Evolutionary conservation across 2,329 filamentous ascomycete species (phyloP), one percentile per base, ranked within the genome.

Genomic region (Aspergillus ochraceus): DNA sequence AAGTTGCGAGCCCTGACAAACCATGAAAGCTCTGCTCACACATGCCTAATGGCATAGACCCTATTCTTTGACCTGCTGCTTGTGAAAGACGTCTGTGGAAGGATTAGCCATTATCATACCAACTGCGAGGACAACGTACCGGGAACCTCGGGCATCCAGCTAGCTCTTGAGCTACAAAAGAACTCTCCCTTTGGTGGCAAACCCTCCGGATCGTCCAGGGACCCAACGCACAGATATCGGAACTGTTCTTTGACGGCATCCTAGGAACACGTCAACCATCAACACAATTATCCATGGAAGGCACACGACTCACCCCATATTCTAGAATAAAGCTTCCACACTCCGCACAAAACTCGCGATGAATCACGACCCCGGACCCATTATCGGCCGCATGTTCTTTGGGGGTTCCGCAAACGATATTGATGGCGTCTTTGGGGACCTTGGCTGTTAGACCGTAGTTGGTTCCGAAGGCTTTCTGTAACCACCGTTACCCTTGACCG

Each of bases 131-230:
- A 9, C n/a, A 46, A 68, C 77, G 64, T 65, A 80, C 80, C 72
- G 45, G 74, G 74, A 52, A 83, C 72, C 65, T 81, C 77, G 2
- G 80, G 81, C 80, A 83, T 83, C 83, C 83, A 85, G 1, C 64
- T 69, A 5, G 77, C 73, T 58, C 80, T 71, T 45, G 74, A 68
- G 55, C 76, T 81, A 67, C 81, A 84, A 63, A 84, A 85, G 71
- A 85, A 85, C 62, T 85, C 82, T 0, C 82, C 83, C 64, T 83
- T 84, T 0, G 82, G 82, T 6, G 81, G 79, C 10, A 84, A 68
- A 54, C 70, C 74, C 14, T 81, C 79, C 0, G 79, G 79, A 20
- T 82, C 74, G 58, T 85, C 82, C 4, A 85, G 69, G 0, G 81
- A 81, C 1, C 83, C 82, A 46, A 82, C 79, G 19, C 77, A 79